Percentiles rank a stretch among this genome's conserved stretches.
Evolutionary conservation across 2,329 filamentous ascomycete genomes (phyloP).

Genomic region (Penicillium hesseltinei): DNA sequence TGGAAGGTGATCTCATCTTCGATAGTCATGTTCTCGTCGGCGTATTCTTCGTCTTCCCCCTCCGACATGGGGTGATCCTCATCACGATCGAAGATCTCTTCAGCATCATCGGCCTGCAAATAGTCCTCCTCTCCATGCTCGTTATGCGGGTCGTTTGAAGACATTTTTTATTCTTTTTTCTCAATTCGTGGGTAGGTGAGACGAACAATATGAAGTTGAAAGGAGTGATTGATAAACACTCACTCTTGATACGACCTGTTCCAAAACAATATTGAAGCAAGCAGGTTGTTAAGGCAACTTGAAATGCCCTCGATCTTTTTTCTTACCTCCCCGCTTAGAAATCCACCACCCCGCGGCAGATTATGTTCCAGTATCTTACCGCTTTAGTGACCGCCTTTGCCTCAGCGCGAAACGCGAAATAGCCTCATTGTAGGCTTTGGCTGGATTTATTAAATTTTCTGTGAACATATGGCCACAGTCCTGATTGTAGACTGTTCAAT

Average conservation of each 20-base stretch:
- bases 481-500: neutral
- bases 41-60: constrained; percentile 58
- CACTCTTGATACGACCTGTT: neutral
- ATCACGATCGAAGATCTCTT: constrained; percentile 70
- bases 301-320: constrained; percentile 20
- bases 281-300: neutral
- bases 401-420: neutral
- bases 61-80: constrained; percentile 72
- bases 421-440: neutral
- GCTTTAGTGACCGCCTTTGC: constrained; percentile 2
- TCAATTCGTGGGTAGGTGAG: neutral
- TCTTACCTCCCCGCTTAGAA: constrained; percentile 26
- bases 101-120: constrained; percentile 73
- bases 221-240: neutral
- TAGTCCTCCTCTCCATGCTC: constrained; percentile 68
- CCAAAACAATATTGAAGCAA: neutral
- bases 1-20: constrained; percentile 66
- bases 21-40: constrained; percentile 51
- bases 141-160: constrained; percentile 37
- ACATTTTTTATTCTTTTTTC: constrained; percentile 27
- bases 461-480: neutral
- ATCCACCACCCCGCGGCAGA: constrained; percentile 23
- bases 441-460: neutral
- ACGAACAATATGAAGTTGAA: neutral
- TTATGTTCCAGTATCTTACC: neutral